phyloP scores from a whole-genome alignment of 169 alveolate species.

The Perkinsus chesapeaki region DNA sequence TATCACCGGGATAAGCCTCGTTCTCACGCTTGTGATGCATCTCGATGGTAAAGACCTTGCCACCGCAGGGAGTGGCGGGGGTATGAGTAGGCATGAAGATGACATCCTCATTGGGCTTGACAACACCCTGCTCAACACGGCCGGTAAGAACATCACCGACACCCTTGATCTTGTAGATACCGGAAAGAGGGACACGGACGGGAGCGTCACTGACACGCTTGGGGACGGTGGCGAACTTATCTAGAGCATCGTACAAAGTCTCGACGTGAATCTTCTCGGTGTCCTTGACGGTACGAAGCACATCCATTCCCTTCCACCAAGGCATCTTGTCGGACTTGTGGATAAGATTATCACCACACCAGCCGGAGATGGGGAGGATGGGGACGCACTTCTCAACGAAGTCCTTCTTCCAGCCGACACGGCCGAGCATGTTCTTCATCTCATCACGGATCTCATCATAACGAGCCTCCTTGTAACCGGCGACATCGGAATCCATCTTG shows the following conservation, averaged over 20 bases:
- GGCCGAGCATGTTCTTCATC: constrained; percentile 86
- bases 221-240: constrained; percentile 5
- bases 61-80: constrained; percentile 15
- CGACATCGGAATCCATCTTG: neutral
- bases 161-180: constrained; percentile 95
- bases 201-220: constrained; percentile 11
- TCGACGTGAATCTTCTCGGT: constrained; percentile 14
- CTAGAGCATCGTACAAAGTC: constrained; percentile 7
- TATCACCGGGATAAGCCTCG: constrained; percentile 97
- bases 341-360: constrained; percentile 93
- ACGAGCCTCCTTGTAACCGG: constrained; percentile 72
- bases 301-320: constrained; percentile 89
- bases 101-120: constrained; percentile 83
- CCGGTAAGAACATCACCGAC: constrained; percentile 99
- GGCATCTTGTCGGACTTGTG: constrained; percentile 89
- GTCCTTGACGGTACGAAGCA: neutral
- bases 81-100: constrained; percentile 18
- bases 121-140: constrained; percentile 94
- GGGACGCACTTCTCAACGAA: constrained; percentile 71
- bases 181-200: constrained; percentile 13
- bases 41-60: constrained; percentile 50
- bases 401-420: constrained; percentile 82
- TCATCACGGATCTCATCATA: constrained; percentile 91
- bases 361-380: constrained; percentile 96
- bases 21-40: constrained; percentile 94